Base-by-base conservation (phyloP, 148 eudicot genomes). In the Camellia granthamiana region DNA sequence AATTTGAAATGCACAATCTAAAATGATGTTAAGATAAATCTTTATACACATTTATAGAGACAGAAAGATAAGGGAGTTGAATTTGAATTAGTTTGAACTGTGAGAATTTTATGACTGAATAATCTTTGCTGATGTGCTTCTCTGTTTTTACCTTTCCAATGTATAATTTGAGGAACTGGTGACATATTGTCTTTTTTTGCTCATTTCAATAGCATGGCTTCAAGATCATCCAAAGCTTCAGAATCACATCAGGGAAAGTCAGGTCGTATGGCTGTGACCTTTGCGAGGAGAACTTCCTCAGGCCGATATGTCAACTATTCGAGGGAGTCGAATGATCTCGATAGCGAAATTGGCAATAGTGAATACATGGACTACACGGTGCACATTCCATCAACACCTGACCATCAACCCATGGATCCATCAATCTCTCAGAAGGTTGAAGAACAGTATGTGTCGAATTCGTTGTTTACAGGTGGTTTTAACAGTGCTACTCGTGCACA, bases 401-500 rank as follows among this genome's bases (percentile, higher is more conserved):
- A 95, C 80, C 88, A 95, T 78, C 97, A 93, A 72, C 98, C 99
- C 4, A 92, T 95, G 97, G 97, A 93, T 77, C 80, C 91, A 23
- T 76, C 91, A 0, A 89, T 95, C 19, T 89, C 98, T 5, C 98
- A 93, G 70, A 88, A 95, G 86, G 98, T 95, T 41, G 99, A 95
- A 74, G 99, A 93, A 86, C 99, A 95, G 74, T 95, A 93, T 23
- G 99, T 95, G 49, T 95, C 98, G 2, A 93, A 86, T 83, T 95
- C 98, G 10, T 84, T 95, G 70, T 95, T 95, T 69, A 88, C 98
- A 0, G 99, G 99, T 21, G 99, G 99, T 62, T 92, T 86, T 74
- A 95, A 95, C 79, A 88, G 90, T 58, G 90, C 83, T n/a, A 95
- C 99, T 41, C 94, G 97, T 7, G 98, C 99, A 46, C 99, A 95